Base-by-base conservation (phyloP, 352 stramenopile species). In the Phytophthora meadii region DNA sequence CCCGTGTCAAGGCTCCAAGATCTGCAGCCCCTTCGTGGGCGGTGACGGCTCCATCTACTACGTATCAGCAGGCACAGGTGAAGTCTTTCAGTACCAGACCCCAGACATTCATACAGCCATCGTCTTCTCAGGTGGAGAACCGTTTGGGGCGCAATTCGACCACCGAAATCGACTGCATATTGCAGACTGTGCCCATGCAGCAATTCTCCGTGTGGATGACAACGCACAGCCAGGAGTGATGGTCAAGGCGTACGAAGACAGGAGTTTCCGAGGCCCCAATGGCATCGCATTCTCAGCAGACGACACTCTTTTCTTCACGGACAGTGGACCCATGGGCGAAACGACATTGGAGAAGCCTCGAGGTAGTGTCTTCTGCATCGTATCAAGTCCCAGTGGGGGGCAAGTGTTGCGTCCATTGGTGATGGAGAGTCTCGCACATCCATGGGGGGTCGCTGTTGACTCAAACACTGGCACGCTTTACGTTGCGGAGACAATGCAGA, bases 191-290 rank as follows among this genome's bases (percentile, higher is more conserved):
- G 89, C 80, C 0, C 86, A 94, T 52, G 83, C 68, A 1, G 89
- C 87, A 4, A 77, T 96, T 17, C 68, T 95, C 1, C 79, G 85
- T 2, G 81, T 89, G 27, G 84, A 95, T 55, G 69, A 88, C 28
- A 53, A 57, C 1, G 68, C 68, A 2, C 82, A 94, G 37, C 83
- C 82, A 3, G 81, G 81, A 37, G 76, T 93, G 56, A 82, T 95
- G 70, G 89, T 95, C 52, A 91, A 85, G 49, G 71, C 79, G 9
- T 97, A 97, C 68, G 89, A 97, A 50, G 89, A 93, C 37, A 78
- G 88, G 28, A 53, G 80, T 2, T 90, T 97, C 52, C 79, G 75
- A 14, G 87, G 87, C 0, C 87, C 85, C n/a, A 92, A 78, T 53
- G 79, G 80, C 40, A 71, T 95, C 44, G 67, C 83, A 14, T 90